These are phyloP conservation scores for Salix brachista DNA, from an alignment of 345 rosid genomes.

Conservation along the genomic window DNA sequence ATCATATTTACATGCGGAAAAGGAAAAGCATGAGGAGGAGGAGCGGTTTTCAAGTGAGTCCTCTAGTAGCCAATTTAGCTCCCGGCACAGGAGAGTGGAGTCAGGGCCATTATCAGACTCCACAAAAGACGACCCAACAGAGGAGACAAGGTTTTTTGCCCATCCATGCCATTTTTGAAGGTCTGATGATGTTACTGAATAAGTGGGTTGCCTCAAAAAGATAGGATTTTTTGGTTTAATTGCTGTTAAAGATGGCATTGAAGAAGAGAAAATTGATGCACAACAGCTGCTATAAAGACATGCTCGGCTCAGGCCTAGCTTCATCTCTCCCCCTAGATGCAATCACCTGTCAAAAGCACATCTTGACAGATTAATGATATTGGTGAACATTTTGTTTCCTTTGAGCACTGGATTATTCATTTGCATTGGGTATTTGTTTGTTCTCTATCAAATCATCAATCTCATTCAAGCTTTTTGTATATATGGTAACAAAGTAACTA, in stretches of 20 bases:
- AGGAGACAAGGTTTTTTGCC: conserved; percentile 60
- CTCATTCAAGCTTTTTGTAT: not conserved
- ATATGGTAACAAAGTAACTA: too few species aligned
- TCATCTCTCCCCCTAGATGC: conserved; percentile 7
- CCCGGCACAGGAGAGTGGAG: conserved; percentile 51
- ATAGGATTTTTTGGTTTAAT: conserved; percentile 45
- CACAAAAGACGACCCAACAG: conserved; percentile 49
- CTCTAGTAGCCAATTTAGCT: conserved; percentile 77
- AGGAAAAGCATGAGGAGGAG: not conserved
- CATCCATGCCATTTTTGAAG: conserved; percentile 68
- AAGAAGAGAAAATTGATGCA: conserved; percentile 18
- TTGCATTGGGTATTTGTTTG: not conserved
- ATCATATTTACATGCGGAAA: not conserved
- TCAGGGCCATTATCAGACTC: conserved; percentile 59
- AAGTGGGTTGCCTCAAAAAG: conserved; percentile 46
- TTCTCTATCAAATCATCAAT: not conserved
- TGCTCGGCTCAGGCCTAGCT: conserved; percentile 1
- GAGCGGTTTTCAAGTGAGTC: conserved; percentile 52
- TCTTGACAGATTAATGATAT: not conserved
- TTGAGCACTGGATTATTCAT: not conserved
- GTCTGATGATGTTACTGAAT: conserved; percentile 43
- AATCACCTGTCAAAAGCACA: not conserved
- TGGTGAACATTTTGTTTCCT: not conserved
- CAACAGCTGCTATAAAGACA: not conserved
- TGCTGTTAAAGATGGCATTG: not conserved